Base-by-base conservation (phyloP, 257 asterid genomes). In the Solanum piurae region DNA sequence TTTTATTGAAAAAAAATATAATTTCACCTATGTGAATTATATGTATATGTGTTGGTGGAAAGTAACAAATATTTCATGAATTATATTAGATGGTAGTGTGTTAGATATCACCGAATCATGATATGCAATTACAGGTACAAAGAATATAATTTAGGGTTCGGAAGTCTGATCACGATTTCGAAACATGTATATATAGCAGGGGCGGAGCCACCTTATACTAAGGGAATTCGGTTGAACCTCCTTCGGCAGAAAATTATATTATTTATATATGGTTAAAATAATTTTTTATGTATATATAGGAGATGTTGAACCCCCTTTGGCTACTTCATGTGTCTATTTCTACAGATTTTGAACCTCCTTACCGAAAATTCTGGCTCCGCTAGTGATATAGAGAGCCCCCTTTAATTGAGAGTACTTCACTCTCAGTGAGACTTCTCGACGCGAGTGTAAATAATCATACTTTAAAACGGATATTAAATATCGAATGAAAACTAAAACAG, bases 31-130 rank as follows among this genome's bases (percentile, higher is more conserved):
- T 0, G 6, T 6, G 12, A 58, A 58, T 58, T 58, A 58, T 49
- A 55, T 6, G 64, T 18, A 55, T 18, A 55, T 55, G 25, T 1
- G 11, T 5, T 52, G 62, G 21, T 52, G 0, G 0, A 52, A 52
- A 58, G 0, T 58, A 20, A 7, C 2, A 58, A 0, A 58, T 58
- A 20, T 7, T 20, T 58, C 1, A 0, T 58, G 0, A 20, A 58
- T 18, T 58, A 18, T 52, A 23, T 60, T 60, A 8, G 2, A 3
- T 21, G 12, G 0, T 3, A 60, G 4, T 1, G 1, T 60, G 25
- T 60, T 23, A 9, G 1, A 21, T 60, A 23, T 23, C 69, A 60
- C 1, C 1, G 0, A 60, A 23, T 52, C 9, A 52, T 18, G 62
- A 9, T 52, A 52, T 52, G 62, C 23, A 52, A 16, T n/a, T 64